phyloP scores from a whole-genome alignment of 2,329 filamentous ascomycete species.

The Erysiphe pulchra region DNA sequence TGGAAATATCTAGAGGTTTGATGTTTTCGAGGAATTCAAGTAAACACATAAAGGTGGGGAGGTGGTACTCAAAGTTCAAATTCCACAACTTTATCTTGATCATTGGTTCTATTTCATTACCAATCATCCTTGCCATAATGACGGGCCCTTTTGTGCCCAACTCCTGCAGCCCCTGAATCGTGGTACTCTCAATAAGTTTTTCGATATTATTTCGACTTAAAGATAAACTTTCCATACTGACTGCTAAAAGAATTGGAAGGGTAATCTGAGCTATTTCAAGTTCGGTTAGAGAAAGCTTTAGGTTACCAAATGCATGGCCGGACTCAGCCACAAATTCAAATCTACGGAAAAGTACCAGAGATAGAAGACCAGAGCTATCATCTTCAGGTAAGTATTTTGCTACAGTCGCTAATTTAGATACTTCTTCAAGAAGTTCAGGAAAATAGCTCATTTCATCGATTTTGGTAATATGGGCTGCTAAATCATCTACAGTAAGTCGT shows the following conservation, averaged over 20 bases:
- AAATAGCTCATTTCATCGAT: constrained; percentile 41
- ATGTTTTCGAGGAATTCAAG: constrained; percentile 42
- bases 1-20: constrained; percentile 46
- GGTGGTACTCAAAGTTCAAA: constrained; percentile 65
- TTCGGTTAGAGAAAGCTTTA: constrained; percentile 30
- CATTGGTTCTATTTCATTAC: constrained; percentile 79
- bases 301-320: constrained; percentile 39
- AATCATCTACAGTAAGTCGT: constrained; percentile 36
- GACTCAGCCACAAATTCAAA: constrained; percentile 35
- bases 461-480: constrained; percentile 36
- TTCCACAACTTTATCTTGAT: constrained; percentile 75
- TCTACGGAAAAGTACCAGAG: constrained; percentile 39
- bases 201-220: constrained; percentile 41
- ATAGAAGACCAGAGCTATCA: constrained; percentile 70
- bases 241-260: constrained; percentile 55
- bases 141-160: constrained; percentile 26
- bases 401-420: constrained; percentile 62
- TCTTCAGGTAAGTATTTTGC: constrained; percentile 91
- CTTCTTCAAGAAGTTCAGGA: constrained; percentile 46
- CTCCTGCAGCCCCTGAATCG: constrained; percentile 9
- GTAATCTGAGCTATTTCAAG: constrained; percentile 60
- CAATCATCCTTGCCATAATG: constrained; percentile 71
- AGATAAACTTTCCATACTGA: constrained; percentile 39
- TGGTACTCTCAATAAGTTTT: constrained; percentile 37
- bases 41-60: constrained; percentile 58